Conservation (phyloP, 2,329 filamentous ascomycete genomes). For the Dothistroma pini region DNA sequence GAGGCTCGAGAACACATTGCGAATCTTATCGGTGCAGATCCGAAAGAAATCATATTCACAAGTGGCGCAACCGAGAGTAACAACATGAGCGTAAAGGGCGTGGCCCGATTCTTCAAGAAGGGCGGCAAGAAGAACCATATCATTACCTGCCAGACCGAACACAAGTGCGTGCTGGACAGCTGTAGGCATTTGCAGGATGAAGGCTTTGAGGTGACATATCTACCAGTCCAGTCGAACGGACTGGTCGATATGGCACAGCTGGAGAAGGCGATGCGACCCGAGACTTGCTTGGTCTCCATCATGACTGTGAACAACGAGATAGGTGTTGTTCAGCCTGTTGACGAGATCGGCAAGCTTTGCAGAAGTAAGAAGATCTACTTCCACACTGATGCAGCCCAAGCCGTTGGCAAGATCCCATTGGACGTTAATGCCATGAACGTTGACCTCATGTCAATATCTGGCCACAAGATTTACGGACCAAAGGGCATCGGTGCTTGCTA, state of each 20-base stretch:
- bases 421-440: slow-evolving; percentile 98
- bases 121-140: slow-evolving; percentile 98
- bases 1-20: slow-evolving; percentile 80
- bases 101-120: slow-evolving; percentile 89
- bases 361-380: slow-evolving; percentile 93
- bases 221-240: slow-evolving; percentile 85
- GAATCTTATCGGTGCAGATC: slow-evolving; percentile 81
- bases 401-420: slow-evolving; percentile 95
- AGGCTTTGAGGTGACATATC: slow-evolving; percentile 93
- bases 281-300: slow-evolving; percentile 89
- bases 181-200: slow-evolving; percentile 96
- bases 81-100: slow-evolving; percentile 99
- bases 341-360: slow-evolving; percentile 90
- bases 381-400: slow-evolving; percentile 94
- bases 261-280: slow-evolving; percentile 82
- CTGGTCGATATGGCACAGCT: slow-evolving; percentile 79
- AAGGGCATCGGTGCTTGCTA: slow-evolving; percentile 98
- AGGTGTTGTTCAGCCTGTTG: slow-evolving; percentile 94
- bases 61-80: slow-evolving; percentile 98
- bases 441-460: slow-evolving; percentile 97
- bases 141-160: slow-evolving; percentile 94
- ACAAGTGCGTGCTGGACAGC: slow-evolving; percentile 98
- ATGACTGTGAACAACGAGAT: slow-evolving; percentile 99
- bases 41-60: slow-evolving; percentile 99
- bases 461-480: slow-evolving; percentile 97